Percentiles rank a stretch among this genome's conserved stretches.
Conservation (phyloP, 1,284 basidiomycete species). For the Irpex rosettiformis region DNA sequence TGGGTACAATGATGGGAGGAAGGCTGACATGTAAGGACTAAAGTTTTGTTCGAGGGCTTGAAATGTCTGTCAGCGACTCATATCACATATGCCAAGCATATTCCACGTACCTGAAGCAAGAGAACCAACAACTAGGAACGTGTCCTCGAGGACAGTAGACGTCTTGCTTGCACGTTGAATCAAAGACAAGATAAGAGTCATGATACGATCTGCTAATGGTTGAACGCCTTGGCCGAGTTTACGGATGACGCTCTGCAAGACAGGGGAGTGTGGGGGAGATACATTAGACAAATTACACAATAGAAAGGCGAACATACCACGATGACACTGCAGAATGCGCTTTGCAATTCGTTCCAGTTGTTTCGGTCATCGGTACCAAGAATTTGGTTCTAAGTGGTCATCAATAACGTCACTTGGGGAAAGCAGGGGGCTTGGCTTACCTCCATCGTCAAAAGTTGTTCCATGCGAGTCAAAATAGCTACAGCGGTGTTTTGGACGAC, state of each 20-base stretch:
- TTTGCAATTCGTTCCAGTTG: slow-evolving; percentile 98
- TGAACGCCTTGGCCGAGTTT: slow-evolving; percentile 83
- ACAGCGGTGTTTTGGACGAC: slow-evolving; percentile 85
- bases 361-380: slow-evolving; percentile 95
- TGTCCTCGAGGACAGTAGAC: slow-evolving; percentile 95
- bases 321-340: slow-evolving; percentile 90
- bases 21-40: slow-evolving; percentile 85
- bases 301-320: slow-evolving; percentile 45
- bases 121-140: slow-evolving; percentile 93
- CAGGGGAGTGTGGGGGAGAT: no score
- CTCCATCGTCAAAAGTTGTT: slow-evolving; percentile 82
- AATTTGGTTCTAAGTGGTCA: slow-evolving; percentile 73
- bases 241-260: slow-evolving; percentile 72
- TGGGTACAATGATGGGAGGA: slow-evolving; percentile 87
- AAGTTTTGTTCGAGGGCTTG: slow-evolving; percentile 83
- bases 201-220: slow-evolving; percentile 91
- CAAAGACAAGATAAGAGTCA: slow-evolving; percentile 88
- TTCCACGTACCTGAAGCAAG: slow-evolving; percentile 60
- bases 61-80: slow-evolving; percentile 7
- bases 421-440: slow-evolving; percentile 33
- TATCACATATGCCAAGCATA: background rate
- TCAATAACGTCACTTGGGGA: background rate
- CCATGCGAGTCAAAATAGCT: slow-evolving; percentile 85
- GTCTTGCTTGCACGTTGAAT: slow-evolving; percentile 89
- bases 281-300: background rate